phyloP scores from a whole-genome alignment of 768 basidiomycete genomes.

The Calocybe indica region DNA sequence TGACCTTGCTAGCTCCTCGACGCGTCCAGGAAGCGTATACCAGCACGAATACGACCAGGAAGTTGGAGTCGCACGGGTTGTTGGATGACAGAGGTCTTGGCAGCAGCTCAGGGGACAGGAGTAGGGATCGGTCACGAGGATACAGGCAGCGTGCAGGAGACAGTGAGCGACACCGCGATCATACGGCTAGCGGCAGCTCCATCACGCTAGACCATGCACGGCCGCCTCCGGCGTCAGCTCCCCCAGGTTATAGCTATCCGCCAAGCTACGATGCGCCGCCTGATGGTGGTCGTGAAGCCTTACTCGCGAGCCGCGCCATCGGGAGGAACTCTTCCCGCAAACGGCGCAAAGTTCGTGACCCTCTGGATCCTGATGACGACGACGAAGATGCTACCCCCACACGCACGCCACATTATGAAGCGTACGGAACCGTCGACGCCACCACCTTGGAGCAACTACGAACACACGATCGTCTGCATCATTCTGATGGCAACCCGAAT shows the following conservation, averaged over 20 bases:
- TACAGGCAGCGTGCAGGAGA: slow-evolving; percentile 19
- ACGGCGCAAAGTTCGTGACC: slow-evolving; percentile 23
- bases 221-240: slow-evolving; percentile 15
- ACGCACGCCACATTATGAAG: slow-evolving; percentile 58
- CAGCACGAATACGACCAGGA: slow-evolving; percentile 66
- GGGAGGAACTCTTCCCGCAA: slow-evolving; percentile 16
- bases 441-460: slow-evolving; percentile 42
- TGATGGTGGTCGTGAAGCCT: slow-evolving; percentile 1
- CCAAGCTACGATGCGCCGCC: not conserved
- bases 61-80: slow-evolving; percentile 61
- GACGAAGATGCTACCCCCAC: slow-evolving; percentile 27
- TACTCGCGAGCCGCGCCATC: slow-evolving; percentile 4
- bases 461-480: slow-evolving; percentile 18
- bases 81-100: slow-evolving; percentile 37
- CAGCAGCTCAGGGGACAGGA: slow-evolving; percentile 18
- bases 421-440: slow-evolving; percentile 54
- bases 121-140: slow-evolving; percentile 18
- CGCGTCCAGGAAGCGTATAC: slow-evolving; percentile 78
- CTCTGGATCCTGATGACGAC: slow-evolving; percentile 21
- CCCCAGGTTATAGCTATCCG: slow-evolving; percentile 10
- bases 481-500: slow-evolving; percentile 15
- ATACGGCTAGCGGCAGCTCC: not conserved
- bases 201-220: slow-evolving; percentile 8
- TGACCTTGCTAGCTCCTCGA: slow-evolving; percentile 67
- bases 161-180: not conserved